phyloP scores from a whole-genome alignment of 352 stramenopile genomes.

The Pythium diclinum region DNA sequence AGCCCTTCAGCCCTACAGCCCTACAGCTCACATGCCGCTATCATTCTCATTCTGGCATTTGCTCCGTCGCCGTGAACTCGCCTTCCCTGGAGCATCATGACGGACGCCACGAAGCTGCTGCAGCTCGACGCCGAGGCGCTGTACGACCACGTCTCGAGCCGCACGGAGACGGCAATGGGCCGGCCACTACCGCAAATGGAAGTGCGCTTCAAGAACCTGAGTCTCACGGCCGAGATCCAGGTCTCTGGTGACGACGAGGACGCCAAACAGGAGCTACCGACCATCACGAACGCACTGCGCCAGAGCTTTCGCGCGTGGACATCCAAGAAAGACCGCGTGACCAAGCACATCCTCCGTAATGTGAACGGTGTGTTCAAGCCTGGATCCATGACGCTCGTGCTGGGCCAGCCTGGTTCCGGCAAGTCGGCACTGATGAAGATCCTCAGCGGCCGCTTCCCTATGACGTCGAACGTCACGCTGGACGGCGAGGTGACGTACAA shows the following conservation, averaged over 20 bases:
- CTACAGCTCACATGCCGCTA: too few species aligned
- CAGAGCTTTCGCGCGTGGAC: background rate
- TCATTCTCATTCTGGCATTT: conserved; percentile 26
- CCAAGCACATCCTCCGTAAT: conserved; percentile 7
- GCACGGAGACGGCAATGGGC: conserved; percentile 38
- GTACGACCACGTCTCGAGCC: conserved; percentile 34
- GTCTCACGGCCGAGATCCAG: conserved; percentile 24
- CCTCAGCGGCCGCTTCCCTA: conserved; percentile 41
- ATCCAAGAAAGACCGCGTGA: background rate
- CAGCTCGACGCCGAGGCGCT: conserved; percentile 30
- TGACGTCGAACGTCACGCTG: conserved; percentile 38
- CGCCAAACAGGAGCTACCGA: background rate
- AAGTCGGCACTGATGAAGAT: conserved; percentile 57
- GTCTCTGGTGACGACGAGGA: background rate
- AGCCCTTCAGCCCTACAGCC: too few species aligned
- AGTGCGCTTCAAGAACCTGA: conserved; percentile 45
- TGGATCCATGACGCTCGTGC: conserved; percentile 46
- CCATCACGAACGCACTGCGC: conserved; percentile 2
- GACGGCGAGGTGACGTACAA: conserved; percentile 47
- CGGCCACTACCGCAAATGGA: conserved; percentile 47
- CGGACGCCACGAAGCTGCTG: conserved; percentile 20
- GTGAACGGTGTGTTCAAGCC: conserved; percentile 41
- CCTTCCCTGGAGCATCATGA: conserved; percentile 12
- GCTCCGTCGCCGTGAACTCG: background rate
- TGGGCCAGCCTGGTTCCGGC: conserved; percentile 44